A percentile compares a stretch with the other conserved stretches of the same genome.
These are phyloP conservation scores for Aspergillus asperescens DNA, from an alignment of 495 filamentous ascomycete genomes.

Conservation along the genomic window DNA sequence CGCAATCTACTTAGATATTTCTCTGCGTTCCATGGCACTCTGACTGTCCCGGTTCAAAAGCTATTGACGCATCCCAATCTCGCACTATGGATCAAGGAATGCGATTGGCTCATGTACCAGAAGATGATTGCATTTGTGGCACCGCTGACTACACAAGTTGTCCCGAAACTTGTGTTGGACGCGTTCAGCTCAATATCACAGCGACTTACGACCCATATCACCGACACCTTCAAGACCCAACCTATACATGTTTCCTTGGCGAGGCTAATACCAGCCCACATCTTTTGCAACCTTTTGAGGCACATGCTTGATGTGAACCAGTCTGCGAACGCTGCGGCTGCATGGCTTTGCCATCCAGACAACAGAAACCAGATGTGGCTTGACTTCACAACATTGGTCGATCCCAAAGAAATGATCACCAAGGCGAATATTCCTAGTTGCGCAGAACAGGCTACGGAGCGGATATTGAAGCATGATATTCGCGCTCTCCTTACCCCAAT, in stretches of 20 bases:
- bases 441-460: slow-evolving; percentile 46
- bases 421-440: slow-evolving; percentile 42
- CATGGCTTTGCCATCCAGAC: slow-evolving; percentile 45
- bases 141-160: slow-evolving; percentile 78
- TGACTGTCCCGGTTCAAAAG: slow-evolving; percentile 97
- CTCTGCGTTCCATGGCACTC: slow-evolving; percentile 87
- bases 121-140: slow-evolving; percentile 91
- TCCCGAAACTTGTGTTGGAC: slow-evolving; percentile 75
- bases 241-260: slow-evolving; percentile 79
- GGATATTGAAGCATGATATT: slow-evolving; percentile 70
- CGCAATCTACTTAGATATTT: slow-evolving; percentile 94
- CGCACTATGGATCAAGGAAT: slow-evolving; percentile 89
- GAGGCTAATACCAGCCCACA: slow-evolving; percentile 78
- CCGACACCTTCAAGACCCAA: slow-evolving; percentile 68
- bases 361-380: slow-evolving; percentile 75
- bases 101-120: slow-evolving; percentile 91
- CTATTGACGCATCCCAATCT: slow-evolving; percentile 75
- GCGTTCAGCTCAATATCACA: slow-evolving; percentile 81
- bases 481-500: slow-evolving; percentile 57
- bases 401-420: slow-evolving; percentile 50
- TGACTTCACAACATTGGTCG: slow-evolving; percentile 80
- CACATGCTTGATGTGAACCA: slow-evolving; percentile 86
- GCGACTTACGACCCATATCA: slow-evolving; percentile 69
- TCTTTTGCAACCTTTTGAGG: slow-evolving; percentile 80
- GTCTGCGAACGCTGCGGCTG: slow-evolving; percentile 57